These are phyloP conservation scores for Amanita muscaria DNA, from an alignment of 768 basidiomycete genomes.

Conservation along the genomic window DNA sequence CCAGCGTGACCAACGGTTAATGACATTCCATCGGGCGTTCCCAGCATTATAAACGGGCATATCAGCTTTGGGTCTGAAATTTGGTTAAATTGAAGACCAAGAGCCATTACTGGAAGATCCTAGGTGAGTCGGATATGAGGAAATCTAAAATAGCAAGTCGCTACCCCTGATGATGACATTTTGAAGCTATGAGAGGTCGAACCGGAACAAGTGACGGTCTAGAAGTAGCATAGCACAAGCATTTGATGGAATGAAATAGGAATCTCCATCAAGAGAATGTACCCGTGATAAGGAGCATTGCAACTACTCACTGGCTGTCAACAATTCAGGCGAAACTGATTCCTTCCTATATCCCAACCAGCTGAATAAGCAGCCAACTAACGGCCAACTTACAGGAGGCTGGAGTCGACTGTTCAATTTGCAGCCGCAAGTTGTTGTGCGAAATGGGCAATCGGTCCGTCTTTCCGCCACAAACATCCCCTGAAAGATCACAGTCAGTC, in stretches of 20 bases:
- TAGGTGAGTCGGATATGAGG: background rate
- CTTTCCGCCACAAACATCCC: no score
- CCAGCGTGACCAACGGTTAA: no score
- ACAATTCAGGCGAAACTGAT: no score
- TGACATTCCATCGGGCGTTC: background rate
- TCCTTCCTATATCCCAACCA: no score
- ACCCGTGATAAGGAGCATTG: no score
- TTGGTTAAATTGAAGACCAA: background rate
- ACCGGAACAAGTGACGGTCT: slow-evolving; percentile 3
- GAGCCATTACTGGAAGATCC: background rate
- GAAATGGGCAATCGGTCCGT: no score
- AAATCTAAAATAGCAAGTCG: background rate
- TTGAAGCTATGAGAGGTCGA: background rate
- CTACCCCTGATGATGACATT: background rate
- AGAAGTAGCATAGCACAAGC: background rate
- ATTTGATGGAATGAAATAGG: slow-evolving; percentile 2
- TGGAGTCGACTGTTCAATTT: no score
- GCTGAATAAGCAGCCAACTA: no score
- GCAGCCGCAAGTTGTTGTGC: no score
- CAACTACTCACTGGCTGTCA: no score
- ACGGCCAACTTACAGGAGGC: no score
- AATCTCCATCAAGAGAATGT: background rate
- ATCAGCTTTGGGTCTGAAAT: background rate
- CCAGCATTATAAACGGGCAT: background rate
- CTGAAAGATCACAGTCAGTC: no score